Base-by-base conservation (phyloP, 768 basidiomycete genomes). In the Kwoniella europaea region DNA sequence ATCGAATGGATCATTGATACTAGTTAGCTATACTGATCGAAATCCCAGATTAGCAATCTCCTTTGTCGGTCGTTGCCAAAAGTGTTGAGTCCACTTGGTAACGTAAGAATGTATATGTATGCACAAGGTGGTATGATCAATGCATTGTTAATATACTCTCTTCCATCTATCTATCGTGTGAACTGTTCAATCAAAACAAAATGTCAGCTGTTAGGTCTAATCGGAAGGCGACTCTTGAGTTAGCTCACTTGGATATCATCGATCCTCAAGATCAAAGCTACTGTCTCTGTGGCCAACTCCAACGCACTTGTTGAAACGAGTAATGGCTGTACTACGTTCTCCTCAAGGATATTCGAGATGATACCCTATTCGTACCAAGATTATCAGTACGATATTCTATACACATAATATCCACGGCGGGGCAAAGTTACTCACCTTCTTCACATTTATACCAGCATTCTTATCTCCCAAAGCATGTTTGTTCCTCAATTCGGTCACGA, bases 401-500 rank as follows among this genome's bases (percentile, higher is more conserved):
- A 52, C 50, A 52, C 15, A 52, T n/a, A 35, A 27, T 4, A 27
- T 27, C 27, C 27, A 27, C 12, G n/a, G 20, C 16, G 20, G 41
- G 54, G 43, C 15, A 29, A 53, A 5, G 41, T 43, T 24, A 82
- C 88, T 54, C 77, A 93, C 94, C 87, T 95, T 98, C 78, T 96
- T 90, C 73, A 99, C 94, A 83, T 98, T 99, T 85, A 99, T 98
- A 42, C 97, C 97, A 29, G 97, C 95, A 75, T 91, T 94, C 72
- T 88, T 88, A 77, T 99, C 97, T 43, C 97, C 97, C 10, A 94
- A 86, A 1, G 97, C 95, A 84, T 99, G 97, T 73, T 94, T 88
- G 85, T 99, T 99, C 73, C 97, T 89, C 65, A 99, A 87, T 81
- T 99, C 97, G 29, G 97, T 99, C 65, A 99, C 95, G 81, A 99